Conservation (phyloP, 148 eudicot genomes). For the Vaccinium vitisidaea region DNA sequence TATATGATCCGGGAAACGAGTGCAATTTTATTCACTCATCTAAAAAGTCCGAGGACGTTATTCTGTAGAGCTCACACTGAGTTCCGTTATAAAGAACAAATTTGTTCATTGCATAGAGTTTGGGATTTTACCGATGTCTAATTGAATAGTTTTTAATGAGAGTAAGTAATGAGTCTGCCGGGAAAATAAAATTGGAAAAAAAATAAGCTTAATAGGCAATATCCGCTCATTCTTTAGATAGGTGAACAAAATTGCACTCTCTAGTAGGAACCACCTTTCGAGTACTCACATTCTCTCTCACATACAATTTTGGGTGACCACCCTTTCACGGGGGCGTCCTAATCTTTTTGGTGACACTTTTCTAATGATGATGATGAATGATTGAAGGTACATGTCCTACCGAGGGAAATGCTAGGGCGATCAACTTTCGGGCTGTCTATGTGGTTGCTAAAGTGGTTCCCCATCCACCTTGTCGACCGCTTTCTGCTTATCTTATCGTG, state of each 20-base stretch:
- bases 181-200: too few relatives aligned
- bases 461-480: conserved; percentile 54
- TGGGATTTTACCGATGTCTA: background rate
- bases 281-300: background rate
- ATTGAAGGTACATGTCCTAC: conserved; percentile 63
- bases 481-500: conserved; percentile 52
- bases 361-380: background rate
- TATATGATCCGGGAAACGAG: conserved; percentile 11
- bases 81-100: background rate
- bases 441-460: conserved; percentile 75
- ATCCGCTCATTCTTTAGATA: background rate
- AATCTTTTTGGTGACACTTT: background rate
- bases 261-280: background rate
- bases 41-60: background rate
- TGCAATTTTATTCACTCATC: background rate
- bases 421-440: conserved; percentile 79
- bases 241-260: background rate
- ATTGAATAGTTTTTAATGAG: too few relatives aligned
- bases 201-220: background rate
- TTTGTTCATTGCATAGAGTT: background rate
- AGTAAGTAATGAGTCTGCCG: too few relatives aligned
- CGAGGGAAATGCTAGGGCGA: conserved; percentile 70
- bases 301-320: background rate
- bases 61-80: background rate
- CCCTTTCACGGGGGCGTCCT: background rate